Conservation (phyloP, 345 rosid genomes). For the Barbarea vulgaris region DNA sequence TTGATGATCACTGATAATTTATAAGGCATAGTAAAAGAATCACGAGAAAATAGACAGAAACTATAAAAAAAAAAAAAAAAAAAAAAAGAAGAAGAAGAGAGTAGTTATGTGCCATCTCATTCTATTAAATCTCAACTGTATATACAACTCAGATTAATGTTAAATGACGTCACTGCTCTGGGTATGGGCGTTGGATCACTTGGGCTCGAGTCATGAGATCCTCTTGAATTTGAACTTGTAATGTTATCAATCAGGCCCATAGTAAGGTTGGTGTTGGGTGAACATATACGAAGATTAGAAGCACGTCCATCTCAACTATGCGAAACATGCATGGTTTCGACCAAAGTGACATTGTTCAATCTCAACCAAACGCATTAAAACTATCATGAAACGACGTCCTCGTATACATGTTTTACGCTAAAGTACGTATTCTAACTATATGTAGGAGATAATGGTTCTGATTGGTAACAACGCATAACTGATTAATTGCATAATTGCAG, state of each 20-base stretch:
- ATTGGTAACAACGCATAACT: too few species aligned
- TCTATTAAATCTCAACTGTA: too few species aligned
- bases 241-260: not conserved
- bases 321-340: not conserved
- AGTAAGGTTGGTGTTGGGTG: not conserved
- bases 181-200: not conserved
- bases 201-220: not conserved
- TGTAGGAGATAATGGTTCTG: not conserved
- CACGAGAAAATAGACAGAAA: too few species aligned
- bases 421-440: not conserved
- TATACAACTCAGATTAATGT: too few species aligned
- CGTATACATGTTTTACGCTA: not conserved
- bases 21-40: too few species aligned
- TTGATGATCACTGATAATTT: too few species aligned
- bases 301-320: not conserved
- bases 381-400: not conserved
- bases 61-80: too few species aligned
- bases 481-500: too few species aligned
- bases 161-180: not conserved
- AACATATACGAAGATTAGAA: too few species aligned
- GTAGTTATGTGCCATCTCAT: too few species aligned
- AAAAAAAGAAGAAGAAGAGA: too few species aligned
- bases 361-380: not conserved
- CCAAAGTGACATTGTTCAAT: not conserved
- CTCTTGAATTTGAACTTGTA: not conserved